These are phyloP conservation scores for Schwanniomyces etchellsii DNA, from an alignment of 1,139 yeast species.

Conservation along the genomic window DNA sequence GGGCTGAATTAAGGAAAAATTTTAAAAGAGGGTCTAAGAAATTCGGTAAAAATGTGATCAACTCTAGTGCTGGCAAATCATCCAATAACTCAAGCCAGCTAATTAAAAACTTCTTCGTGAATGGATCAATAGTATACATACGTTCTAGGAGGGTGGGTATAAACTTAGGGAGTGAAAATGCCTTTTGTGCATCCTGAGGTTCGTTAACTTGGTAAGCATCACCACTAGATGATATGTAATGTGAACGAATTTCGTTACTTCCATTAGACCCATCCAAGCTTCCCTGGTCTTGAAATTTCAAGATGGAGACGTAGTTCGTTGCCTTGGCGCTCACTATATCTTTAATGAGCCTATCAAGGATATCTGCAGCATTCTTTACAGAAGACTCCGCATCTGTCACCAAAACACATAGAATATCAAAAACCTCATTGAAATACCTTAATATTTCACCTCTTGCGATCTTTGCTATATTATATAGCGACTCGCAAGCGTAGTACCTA, in stretches of 20 bases:
- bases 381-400: conserved; percentile 91
- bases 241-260: conserved; percentile 34
- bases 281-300: conserved; percentile 47
- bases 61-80: conserved; percentile 86
- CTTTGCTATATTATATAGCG: conserved; percentile 91
- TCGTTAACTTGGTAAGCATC: conserved; percentile 57
- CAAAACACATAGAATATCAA: conserved; percentile 84
- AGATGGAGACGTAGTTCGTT: conserved; percentile 79
- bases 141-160: conserved; percentile 88
- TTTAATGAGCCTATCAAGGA: conserved; percentile 82
- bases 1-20: conserved; percentile 72
- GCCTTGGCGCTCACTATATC: conserved; percentile 97
- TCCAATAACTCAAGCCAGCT: conserved; percentile 90
- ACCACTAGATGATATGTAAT: conserved; percentile 45
- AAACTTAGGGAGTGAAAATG: conserved; percentile 83
- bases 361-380: conserved; percentile 94
- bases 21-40: conserved; percentile 81
- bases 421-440: conserved; percentile 86
- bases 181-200: conserved; percentile 58
- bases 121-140: conserved; percentile 88
- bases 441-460: conserved; percentile 94
- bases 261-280: conserved; percentile 26
- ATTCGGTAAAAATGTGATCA: conserved; percentile 82
- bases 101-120: conserved; percentile 83
- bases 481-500: conserved; percentile 94